phyloP scores from a whole-genome alignment of 2,329 filamentous ascomycete species.

The Aureobasidium namibiae region DNA sequence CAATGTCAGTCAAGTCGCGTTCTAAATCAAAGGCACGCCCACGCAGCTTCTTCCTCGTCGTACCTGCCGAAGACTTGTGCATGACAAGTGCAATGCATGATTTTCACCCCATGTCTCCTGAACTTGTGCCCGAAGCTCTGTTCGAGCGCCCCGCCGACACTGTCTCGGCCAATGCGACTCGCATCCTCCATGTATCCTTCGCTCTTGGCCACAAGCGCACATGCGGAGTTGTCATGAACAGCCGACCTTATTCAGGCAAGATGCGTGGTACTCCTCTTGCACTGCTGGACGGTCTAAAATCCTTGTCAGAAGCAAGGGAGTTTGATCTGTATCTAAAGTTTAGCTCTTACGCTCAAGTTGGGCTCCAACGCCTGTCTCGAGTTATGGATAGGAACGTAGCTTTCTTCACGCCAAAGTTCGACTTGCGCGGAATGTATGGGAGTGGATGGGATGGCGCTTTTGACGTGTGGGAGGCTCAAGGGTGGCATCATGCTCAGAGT shows the following conservation, averaged over 20 bases:
- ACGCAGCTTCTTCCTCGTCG: background rate
- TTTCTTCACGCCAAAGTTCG: background rate
- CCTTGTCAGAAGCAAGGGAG: background rate
- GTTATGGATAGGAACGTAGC: background rate
- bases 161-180: background rate
- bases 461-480: constrained; percentile 1
- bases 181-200: background rate
- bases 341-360: constrained; percentile 4
- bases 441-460: background rate
- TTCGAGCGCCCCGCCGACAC: background rate
- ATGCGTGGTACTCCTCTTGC: background rate
- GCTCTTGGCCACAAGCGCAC: background rate
- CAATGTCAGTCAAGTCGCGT: background rate
- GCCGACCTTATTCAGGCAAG: background rate
- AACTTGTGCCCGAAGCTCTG: background rate
- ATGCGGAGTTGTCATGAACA: background rate
- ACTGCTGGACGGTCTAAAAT: background rate
- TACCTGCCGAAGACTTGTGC: background rate
- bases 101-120: background rate
- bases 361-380: background rate
- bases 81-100: background rate
- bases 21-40: background rate
- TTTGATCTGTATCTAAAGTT: constrained; percentile 2
- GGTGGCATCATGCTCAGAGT: background rate
- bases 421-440: background rate